Base-by-base conservation (phyloP, 306 rosid genomes). In the Geum urbanum region DNA sequence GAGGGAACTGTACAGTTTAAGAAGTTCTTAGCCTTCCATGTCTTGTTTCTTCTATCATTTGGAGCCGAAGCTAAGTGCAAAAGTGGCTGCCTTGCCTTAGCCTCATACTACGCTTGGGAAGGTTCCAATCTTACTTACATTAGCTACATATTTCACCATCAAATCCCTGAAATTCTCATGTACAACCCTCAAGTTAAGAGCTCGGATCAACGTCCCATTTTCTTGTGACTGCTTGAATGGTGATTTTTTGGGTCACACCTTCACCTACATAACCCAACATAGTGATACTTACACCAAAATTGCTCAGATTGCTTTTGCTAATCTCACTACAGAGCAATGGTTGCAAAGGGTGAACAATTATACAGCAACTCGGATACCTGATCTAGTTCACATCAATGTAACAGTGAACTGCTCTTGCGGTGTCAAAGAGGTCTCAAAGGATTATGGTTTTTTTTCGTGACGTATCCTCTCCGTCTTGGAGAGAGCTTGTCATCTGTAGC, bases 361-460 rank as follows among this genome's bases (percentile, higher is more conserved):
- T 18, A 0, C 7, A 4, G 5, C 80, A 10, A 44, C 43, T 0
- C 0, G 8, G 24, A 71, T 87, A 14, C 84, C 88, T 0, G 49
- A 1, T 0, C 1, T 35, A 11, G 77, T 7, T 14, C 7, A 14
- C 2, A 76, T 90, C 45, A 90, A 85, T 27, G 91, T 84, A 20
- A 85, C 88, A 0, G 71, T 90, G 4, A 90, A 87, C 53, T 87
- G 96, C 74, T 85, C 92, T 0, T 89, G 96, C 19, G 96, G 96
- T 2, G 70, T 82, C 27, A 39, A 2, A 41, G 74, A 66, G 2
- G 86, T 89, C 56, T 89, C 96, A 0, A 84, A 37, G 75, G 72
- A 80, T 32, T 89, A 68, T 18, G 91, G 89, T n/a, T n/a, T 0
- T 52, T 87, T 53, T 89, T 89, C 15, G 3, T 32, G 8, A 87